Evolutionary conservation across 2,329 filamentous ascomycete species (phyloP).

Genomic region (Sarocladium brachiariae): DNA sequence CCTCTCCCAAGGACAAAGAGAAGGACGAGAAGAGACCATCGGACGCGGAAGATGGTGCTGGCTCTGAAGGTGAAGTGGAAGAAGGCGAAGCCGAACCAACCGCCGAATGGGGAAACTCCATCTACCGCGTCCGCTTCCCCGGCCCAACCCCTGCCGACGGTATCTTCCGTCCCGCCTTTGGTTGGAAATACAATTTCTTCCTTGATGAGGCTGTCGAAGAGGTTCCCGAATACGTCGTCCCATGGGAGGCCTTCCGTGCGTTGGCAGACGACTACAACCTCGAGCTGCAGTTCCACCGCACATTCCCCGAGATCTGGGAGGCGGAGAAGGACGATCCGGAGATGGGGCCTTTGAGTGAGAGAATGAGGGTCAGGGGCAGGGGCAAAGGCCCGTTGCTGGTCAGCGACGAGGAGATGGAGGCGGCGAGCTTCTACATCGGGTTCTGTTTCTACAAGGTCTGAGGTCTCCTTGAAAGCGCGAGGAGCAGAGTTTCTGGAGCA

Average conservation of each 20-base stretch:
- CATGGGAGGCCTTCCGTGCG: slow-evolving; percentile 95
- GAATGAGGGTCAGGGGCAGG: slow-evolving; percentile 86
- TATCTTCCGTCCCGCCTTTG: slow-evolving; percentile 87
- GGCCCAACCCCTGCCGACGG: slow-evolving; percentile 77
- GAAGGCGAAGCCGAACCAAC: slow-evolving; percentile 57
- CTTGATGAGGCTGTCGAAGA: slow-evolving; percentile 93
- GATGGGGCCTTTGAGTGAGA: slow-evolving; percentile 77
- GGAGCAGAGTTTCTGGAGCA: too few relatives aligned
- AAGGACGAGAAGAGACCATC: slow-evolving; percentile 19
- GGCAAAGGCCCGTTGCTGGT: slow-evolving; percentile 62
- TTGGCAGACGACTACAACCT: slow-evolving; percentile 95
- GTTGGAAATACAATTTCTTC: slow-evolving; percentile 97
- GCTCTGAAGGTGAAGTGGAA: slow-evolving; percentile 39
- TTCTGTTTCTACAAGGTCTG: slow-evolving; percentile 97
- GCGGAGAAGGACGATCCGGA: slow-evolving; percentile 80
- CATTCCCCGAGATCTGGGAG: slow-evolving; percentile 86
- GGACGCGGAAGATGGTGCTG: slow-evolving; percentile 12
- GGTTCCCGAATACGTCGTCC: slow-evolving; percentile 94
- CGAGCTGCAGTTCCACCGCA: slow-evolving; percentile 87
- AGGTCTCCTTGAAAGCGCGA: too few relatives aligned
- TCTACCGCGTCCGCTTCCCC: slow-evolving; percentile 87
- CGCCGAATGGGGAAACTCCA: slow-evolving; percentile 85
- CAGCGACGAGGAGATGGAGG: slow-evolving; percentile 83
- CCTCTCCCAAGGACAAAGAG: slow-evolving; percentile 23
- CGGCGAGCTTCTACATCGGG: slow-evolving; percentile 82